These are phyloP conservation scores for Blastocystis sp. DNA, from an alignment of 352 stramenopile genomes.

Conservation along the genomic window DNA sequence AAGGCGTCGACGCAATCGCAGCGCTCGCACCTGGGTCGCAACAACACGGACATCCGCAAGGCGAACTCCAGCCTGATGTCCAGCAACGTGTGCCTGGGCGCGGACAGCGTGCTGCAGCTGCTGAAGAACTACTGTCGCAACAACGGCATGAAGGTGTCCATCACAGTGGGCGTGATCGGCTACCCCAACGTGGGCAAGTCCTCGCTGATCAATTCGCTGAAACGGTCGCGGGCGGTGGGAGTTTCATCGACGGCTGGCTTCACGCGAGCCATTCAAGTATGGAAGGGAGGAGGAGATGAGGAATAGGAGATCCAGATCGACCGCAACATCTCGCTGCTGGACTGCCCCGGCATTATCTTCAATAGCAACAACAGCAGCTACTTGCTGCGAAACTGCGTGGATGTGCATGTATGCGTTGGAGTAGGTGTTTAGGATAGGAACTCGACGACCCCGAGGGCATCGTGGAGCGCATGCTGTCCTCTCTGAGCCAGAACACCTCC, in stretches of 20 bases:
- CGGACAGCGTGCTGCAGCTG: slow-evolving; percentile 90
- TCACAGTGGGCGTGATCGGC: slow-evolving; percentile 92
- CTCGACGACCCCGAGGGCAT: slow-evolving; percentile 89
- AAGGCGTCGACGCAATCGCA: slow-evolving; percentile 91
- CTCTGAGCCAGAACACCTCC: slow-evolving; percentile 79
- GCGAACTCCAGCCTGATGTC: slow-evolving; percentile 60
- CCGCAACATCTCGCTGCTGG: slow-evolving; percentile 93
- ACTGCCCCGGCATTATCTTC: slow-evolving; percentile 96
- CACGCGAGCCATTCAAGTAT: slow-evolving; percentile 88
- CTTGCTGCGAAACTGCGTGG: slow-evolving; percentile 90
- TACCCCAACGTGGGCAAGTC: slow-evolving; percentile 94
- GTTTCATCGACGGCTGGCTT: slow-evolving; percentile 91
- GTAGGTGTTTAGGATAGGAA: slow-evolving; percentile 73
- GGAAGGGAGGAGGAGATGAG: background rate
- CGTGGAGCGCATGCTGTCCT: slow-evolving; percentile 85
- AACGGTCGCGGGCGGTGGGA: slow-evolving; percentile 82
- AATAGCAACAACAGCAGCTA: slow-evolving; percentile 81
- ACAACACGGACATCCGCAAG: slow-evolving; percentile 67
- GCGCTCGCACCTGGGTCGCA: slow-evolving; percentile 74
- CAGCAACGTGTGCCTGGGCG: slow-evolving; percentile 77
- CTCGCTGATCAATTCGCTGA: slow-evolving; percentile 90
- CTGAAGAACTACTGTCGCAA: slow-evolving; percentile 97
- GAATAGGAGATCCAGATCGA: slow-evolving; percentile 89
- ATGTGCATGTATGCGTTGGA: slow-evolving; percentile 73
- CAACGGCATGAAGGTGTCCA: slow-evolving; percentile 79